phyloP scores from a whole-genome alignment of 192 early-diverging fungal genomes.

The Pilaira anomala region DNA sequence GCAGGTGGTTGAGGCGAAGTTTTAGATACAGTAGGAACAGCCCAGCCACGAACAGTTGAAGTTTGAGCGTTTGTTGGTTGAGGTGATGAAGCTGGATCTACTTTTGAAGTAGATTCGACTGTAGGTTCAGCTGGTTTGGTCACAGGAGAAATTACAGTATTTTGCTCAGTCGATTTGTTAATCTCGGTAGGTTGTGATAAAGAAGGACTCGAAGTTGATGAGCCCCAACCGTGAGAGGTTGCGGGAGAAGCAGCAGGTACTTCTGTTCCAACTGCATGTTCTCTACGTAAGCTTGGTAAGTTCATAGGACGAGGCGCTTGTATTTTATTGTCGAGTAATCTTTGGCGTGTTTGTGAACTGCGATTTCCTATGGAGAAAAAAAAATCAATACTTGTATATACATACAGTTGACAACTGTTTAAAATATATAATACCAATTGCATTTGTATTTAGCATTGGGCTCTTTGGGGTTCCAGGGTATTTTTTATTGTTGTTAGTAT shows the following conservation, averaged over 20 bases:
- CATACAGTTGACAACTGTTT: neutral
- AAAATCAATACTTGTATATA: neutral
- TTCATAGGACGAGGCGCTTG: constrained; percentile 40
- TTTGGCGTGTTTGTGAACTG: constrained; percentile 15
- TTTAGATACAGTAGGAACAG: constrained; percentile 13
- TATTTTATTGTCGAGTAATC: constrained; percentile 30
- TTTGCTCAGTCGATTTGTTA: neutral
- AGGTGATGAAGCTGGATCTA: neutral
- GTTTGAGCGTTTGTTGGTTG: neutral
- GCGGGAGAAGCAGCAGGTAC: constrained; percentile 17
- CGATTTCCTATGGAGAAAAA: constrained; percentile 2
- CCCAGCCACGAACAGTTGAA: constrained; percentile 14
- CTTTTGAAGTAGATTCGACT: neutral
- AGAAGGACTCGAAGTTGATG: constrained; percentile 17
- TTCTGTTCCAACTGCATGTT: constrained; percentile 34
- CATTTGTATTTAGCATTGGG: neutral
- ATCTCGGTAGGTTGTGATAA: neutral
- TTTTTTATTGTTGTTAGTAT: constrained; percentile 9
- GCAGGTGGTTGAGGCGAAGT: neutral
- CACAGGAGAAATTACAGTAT: neutral
- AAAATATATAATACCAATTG: neutral
- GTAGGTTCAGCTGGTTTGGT: neutral
- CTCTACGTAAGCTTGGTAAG: constrained; percentile 35
- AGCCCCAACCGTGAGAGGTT: constrained; percentile 27
- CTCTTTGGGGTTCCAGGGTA: constrained; percentile 15